Evolutionary conservation across 1,284 basidiomycete species (phyloP), one percentile per base, ranked within the genome.

Genomic region (Cutaneotrichosporon arboriforme): DNA sequence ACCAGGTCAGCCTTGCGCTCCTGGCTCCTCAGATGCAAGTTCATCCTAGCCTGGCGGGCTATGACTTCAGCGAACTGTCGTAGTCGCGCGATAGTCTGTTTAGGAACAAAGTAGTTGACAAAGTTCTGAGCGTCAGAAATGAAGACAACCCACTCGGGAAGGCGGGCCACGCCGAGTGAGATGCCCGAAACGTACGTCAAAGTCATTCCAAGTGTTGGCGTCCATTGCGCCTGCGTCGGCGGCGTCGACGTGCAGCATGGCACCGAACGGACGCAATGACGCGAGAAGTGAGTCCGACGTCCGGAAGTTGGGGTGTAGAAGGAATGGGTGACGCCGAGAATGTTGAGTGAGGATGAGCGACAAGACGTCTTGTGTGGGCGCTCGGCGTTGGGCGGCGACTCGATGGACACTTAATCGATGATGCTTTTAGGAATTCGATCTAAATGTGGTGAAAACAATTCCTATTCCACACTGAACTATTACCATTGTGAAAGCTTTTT

Each of bases 1-100:
- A 72, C 58, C 3, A 73, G 48, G 17, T 69, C 65, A 4, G 59
- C 59, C 54, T 74, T 75, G 39, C 60, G 57, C 21, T 70, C 69
- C 21, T 46, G 46, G 21, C 61, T 67, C 36, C 61, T 54, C 2
- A 69, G 36, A 23, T 54, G 46, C 9, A 68, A 46, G 35, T 61
- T 50, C 1, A 54, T 49, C n/a, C 57, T 46, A 0, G 62, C 48
- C 4, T 46, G 36, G 2, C n/a, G n/a, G 31, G 59, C 42, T 34
- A 69, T 58, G 15, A 45, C 50, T 10, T 59, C 53, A 2, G 57
- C 65, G 37, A 69, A 65, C n/a, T 41, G 22, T n/a, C 54, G 48
- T 12, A 73, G 60, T 14, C 51, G 62, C 1, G 63, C 46, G 9
- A 73, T 59, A 7, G 63, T 67, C 47, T 69, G 67, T 17, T 48